Evolutionary conservation across 1,284 basidiomycete species (phyloP), one percentile per base, ranked within the genome.

Genomic region (Neolentinus lepideus): DNA sequence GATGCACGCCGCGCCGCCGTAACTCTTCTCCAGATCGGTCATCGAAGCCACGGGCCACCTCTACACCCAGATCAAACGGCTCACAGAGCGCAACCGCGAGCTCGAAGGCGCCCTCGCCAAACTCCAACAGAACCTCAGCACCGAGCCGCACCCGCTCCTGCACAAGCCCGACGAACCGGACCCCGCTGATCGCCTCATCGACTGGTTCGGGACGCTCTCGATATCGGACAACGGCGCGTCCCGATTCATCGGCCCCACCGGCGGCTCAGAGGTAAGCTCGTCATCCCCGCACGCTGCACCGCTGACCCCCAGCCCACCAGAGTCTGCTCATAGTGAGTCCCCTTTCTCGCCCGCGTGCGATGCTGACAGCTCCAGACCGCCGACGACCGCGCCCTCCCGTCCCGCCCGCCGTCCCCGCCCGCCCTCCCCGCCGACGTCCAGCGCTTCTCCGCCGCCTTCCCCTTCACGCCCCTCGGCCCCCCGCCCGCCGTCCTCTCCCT

Each of bases 41-140:
- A 75, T 88, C 43, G 84, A 85, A 2, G 85, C 84, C 35, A 89
- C 86, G 8, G 85, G 86, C 62, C 84, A 88, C 57, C 76, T 90
- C 2, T 85, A 88, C 68, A 75, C 76, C 35, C 79, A 81, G 56
- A 84, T 88, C 58, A 68, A 80, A 27, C 70, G 71, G 52, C 79
- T 88, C 71, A 77, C 79, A 61, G 73, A 77, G 10, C 79, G 86
- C 12, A 83, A 89, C 56, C 76, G 80, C 50, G 74, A 79, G 59
- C 79, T 89, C 1, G 86, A 89, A 67, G 83, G 84, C 51, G 86
- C 84, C 0, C 73, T 89, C 1, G 69, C 76, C 2, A 60, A 69
- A 1, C 62, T 84, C 0, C 82, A 86, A 38, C 68, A 75, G 3
- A 68, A 75, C 56, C 71, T 76, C 58, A 80, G 79, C 2, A 67